These are phyloP conservation scores for Dimocarpus longan DNA, from an alignment of 345 rosid genomes.

Conservation along the genomic window DNA sequence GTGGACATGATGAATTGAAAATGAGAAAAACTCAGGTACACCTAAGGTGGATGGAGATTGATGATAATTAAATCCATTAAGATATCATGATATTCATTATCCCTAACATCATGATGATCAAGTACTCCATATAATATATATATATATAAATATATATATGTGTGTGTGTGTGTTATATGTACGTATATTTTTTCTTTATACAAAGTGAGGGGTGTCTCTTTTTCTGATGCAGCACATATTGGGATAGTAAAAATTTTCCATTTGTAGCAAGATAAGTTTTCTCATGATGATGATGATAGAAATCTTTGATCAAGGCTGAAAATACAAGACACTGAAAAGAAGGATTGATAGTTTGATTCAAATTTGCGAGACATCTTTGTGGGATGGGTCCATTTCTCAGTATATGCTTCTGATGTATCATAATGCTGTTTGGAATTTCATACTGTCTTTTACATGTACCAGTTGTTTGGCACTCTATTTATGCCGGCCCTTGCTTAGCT, in stretches of 20 bases:
- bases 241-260: constrained; percentile 11
- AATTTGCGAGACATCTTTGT: constrained; percentile 30
- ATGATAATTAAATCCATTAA: not conserved
- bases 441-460: not conserved
- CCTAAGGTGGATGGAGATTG: constrained; percentile 1
- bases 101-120: not conserved
- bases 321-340: constrained; percentile 45
- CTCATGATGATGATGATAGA: not conserved
- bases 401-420: constrained; percentile 27
- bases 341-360: constrained; percentile 24
- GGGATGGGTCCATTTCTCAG: constrained; percentile 35
- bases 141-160: no score
- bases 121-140: not conserved
- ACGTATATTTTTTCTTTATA: not conserved
- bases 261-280: not conserved
- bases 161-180: no score
- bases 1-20: constrained; percentile 14
- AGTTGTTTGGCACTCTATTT: not conserved
- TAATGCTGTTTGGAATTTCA: constrained; percentile 15
- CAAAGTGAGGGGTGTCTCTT: constrained; percentile 7
- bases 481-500: constrained; percentile 9
- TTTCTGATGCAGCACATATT: constrained; percentile 8
- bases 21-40: not conserved
- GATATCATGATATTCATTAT: not conserved
- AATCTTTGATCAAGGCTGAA: constrained; percentile 22